These are phyloP conservation scores for Globisporangium canariense DNA, from an alignment of 352 stramenopile species.

Conservation along the genomic window DNA sequence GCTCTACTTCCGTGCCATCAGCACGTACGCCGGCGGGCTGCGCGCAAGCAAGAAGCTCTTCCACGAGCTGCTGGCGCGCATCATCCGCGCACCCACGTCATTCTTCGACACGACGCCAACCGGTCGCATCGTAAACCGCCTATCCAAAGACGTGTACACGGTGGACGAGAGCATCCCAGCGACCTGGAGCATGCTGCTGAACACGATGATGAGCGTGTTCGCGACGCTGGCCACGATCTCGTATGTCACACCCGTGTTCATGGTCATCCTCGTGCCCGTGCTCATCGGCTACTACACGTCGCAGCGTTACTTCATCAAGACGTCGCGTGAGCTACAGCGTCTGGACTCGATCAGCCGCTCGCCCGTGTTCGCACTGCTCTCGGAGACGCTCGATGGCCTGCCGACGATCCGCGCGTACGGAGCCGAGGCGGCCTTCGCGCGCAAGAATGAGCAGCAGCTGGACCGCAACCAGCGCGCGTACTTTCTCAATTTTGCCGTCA, in stretches of 20 bases:
- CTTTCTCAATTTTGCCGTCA: constrained; percentile 71
- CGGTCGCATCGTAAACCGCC: constrained; percentile 72
- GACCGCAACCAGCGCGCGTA: constrained; percentile 71
- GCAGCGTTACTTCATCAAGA: constrained; percentile 93
- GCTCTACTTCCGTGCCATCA: constrained; percentile 63
- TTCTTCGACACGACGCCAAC: constrained; percentile 86
- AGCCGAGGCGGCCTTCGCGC: constrained; percentile 47
- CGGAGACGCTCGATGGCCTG: constrained; percentile 94
- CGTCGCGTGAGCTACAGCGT: constrained; percentile 91
- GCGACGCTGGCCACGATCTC: constrained; percentile 65
- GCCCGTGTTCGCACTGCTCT: constrained; percentile 95
- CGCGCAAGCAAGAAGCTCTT: constrained; percentile 60
- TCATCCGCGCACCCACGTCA: constrained; percentile 75
- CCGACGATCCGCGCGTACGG: constrained; percentile 90
- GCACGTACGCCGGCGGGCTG: constrained; percentile 55
- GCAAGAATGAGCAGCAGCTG: constrained; percentile 49
- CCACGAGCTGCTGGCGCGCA: constrained; percentile 78
- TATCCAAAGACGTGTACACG: constrained; percentile 80
- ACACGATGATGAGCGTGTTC: constrained; percentile 68
- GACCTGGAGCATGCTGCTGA: constrained; percentile 66
- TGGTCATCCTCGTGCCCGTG: constrained; percentile 72
- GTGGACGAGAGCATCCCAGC: constrained; percentile 70
- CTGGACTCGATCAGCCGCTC: constrained; percentile 92
- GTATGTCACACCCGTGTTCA: constrained; percentile 65
- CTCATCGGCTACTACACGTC: constrained; percentile 64